phyloP scores from a whole-genome alignment of 179 eudicot genomes.

The Nepenthes alata region DNA sequence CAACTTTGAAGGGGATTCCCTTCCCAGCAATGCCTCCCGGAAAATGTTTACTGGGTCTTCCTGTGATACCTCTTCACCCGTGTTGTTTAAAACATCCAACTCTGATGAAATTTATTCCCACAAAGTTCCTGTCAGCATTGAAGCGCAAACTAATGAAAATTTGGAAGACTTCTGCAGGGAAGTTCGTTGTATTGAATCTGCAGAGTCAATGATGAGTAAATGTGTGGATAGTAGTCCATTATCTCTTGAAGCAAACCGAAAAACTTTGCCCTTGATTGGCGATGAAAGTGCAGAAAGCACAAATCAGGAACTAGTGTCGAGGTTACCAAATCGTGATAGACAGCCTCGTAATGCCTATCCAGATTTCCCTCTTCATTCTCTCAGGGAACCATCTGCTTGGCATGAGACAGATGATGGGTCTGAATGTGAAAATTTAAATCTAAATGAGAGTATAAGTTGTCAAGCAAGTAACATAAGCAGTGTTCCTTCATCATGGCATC shows the following conservation, averaged over 20 bases:
- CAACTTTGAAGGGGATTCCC: constrained; percentile 20
- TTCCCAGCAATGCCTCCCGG: constrained; percentile 14
- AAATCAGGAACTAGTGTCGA: background rate
- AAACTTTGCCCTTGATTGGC: constrained; percentile 6
- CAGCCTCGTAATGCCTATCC: constrained; percentile 4
- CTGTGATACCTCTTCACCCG: constrained; percentile 18
- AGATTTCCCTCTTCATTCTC: constrained; percentile 6
- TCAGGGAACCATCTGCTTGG: constrained; percentile 8
- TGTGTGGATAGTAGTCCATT: constrained; percentile 3
- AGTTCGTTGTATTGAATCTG: constrained; percentile 28
- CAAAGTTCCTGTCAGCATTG: constrained; percentile 5
- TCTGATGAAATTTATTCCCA: constrained; percentile 5
- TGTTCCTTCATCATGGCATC: constrained; percentile 9
- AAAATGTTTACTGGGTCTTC: constrained; percentile 17
- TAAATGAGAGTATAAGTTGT: constrained; percentile 7
- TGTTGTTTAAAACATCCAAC: constrained; percentile 11
- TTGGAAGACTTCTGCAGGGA: constrained; percentile 27
- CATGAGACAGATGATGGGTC: constrained; percentile 7
- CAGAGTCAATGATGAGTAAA: constrained; percentile 6
- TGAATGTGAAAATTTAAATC: constrained; percentile 14
- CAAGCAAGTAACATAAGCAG: constrained; percentile 8
- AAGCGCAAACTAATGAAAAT: constrained; percentile 11
- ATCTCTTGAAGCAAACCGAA: constrained; percentile 12
- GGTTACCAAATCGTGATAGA: constrained; percentile 5
- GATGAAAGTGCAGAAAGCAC: constrained; percentile 11